Conservation (phyloP, 352 stramenopile species). For the Pythium dissotocum region DNA sequence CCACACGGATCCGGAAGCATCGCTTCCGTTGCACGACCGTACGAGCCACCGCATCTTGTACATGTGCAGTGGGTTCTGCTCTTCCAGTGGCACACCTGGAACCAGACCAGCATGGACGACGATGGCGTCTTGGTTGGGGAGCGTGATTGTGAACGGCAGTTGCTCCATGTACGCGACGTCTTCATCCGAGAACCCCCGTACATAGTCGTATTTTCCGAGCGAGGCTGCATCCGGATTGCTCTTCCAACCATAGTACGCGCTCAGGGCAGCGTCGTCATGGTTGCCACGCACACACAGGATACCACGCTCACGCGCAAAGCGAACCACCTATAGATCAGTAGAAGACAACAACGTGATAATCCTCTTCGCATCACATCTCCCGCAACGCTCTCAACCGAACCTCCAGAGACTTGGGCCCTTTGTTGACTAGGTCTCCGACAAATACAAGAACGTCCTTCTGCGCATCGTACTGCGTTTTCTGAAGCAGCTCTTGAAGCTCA, state of each 20-base stretch:
- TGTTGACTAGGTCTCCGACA: constrained; percentile 93
- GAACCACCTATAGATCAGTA: constrained; percentile 48
- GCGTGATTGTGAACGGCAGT: constrained; percentile 72
- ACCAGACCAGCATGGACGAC: constrained; percentile 80
- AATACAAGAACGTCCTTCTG: constrained; percentile 77
- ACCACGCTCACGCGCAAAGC: constrained; percentile 55
- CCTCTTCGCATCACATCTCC: too few relatives aligned
- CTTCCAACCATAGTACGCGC: constrained; percentile 56
- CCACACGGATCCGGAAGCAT: constrained; percentile 10
- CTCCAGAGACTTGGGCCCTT: constrained; percentile 82
- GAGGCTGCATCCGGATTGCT: neutral
- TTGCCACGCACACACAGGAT: constrained; percentile 77
- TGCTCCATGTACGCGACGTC: constrained; percentile 74
- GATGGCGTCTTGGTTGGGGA: constrained; percentile 59
- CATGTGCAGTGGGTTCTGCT: constrained; percentile 88
- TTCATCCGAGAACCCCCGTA: constrained; percentile 47
- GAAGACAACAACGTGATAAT: neutral
- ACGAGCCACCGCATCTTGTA: constrained; percentile 91
- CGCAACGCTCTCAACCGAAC: constrained; percentile 17
- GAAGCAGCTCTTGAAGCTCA: constrained; percentile 75
- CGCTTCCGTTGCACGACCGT: constrained; percentile 10
- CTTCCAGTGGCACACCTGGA: constrained; percentile 53
- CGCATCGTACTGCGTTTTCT: constrained; percentile 43
- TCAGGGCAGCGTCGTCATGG: constrained; percentile 77
- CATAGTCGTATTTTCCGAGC: constrained; percentile 64